Conservation (phyloP, 2,329 filamentous ascomycete genomes). For the Diplodia sapinea region DNA sequence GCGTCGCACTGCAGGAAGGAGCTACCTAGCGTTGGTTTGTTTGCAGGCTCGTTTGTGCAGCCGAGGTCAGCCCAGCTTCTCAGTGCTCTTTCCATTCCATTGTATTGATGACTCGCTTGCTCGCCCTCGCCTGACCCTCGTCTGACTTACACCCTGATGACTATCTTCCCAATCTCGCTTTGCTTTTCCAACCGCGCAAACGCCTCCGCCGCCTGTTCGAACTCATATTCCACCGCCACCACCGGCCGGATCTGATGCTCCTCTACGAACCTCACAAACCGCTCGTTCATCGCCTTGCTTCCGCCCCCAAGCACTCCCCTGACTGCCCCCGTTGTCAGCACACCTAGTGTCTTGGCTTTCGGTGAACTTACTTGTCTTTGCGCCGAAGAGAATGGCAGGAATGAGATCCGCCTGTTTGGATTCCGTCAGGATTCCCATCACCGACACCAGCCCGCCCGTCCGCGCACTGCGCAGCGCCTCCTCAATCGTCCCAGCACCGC, state of each 20-base stretch:
- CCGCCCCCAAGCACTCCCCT: constrained; percentile 31
- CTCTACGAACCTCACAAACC: constrained; percentile 37
- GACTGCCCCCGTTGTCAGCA: background rate
- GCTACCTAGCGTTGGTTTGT: too few species aligned
- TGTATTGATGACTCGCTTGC: background rate
- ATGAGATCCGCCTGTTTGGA: constrained; percentile 32
- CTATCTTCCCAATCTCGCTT: constrained; percentile 38
- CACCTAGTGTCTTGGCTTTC: background rate
- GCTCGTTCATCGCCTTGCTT: constrained; percentile 34
- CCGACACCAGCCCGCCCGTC: constrained; percentile 54
- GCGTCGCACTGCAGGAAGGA: background rate
- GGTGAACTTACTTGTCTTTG: constrained; percentile 33
- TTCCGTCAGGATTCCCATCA: constrained; percentile 52
- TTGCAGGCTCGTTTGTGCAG: background rate
- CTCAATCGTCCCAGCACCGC: constrained; percentile 50
- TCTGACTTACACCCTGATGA: constrained; percentile 33
- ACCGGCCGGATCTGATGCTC: constrained; percentile 37
- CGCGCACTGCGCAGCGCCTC: constrained; percentile 55
- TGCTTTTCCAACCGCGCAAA: constrained; percentile 36
- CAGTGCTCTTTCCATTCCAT: background rate
- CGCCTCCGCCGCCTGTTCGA: constrained; percentile 35
- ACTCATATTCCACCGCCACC: constrained; percentile 35
- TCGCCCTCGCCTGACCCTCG: background rate
- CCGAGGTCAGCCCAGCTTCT: background rate
- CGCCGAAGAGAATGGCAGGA: constrained; percentile 34